A percentile compares a stretch with the other conserved stretches of the same genome.
Conservation (phyloP, 768 basidiomycete genomes). For the Pilatotrama ljubarskyi region DNA sequence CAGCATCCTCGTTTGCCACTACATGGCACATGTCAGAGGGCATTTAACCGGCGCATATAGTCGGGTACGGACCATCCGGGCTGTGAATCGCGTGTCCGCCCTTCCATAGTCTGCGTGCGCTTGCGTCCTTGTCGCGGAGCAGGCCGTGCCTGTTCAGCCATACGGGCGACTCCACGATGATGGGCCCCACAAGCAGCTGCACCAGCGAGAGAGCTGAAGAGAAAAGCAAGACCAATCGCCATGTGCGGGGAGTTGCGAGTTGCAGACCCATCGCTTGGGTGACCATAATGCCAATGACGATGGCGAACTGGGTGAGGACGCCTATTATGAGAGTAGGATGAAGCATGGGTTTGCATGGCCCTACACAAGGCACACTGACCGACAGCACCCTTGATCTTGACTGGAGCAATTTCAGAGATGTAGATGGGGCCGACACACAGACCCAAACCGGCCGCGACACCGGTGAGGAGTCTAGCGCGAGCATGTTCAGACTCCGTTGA, state of each 20-base stretch:
- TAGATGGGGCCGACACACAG: constrained; percentile 82
- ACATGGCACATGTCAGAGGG: not conserved
- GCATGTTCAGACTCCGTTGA: not conserved
- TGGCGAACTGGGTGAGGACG: constrained; percentile 77
- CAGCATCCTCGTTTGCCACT: constrained; percentile 24
- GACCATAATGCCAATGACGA: constrained; percentile 85
- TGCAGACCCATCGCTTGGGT: constrained; percentile 77
- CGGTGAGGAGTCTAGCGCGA: constrained; percentile 55
- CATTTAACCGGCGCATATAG: not conserved
- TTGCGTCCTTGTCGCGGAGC: constrained; percentile 47
- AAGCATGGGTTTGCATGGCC: not conserved
- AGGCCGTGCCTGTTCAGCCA: constrained; percentile 58
- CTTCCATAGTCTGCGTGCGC: constrained; percentile 57
- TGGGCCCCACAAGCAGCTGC: constrained; percentile 55
- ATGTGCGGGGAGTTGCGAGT: constrained; percentile 66
- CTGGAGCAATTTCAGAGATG: constrained; percentile 82
- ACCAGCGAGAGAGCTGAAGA: constrained; percentile 55
- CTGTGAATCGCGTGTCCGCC: constrained; percentile 22
- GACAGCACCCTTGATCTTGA: constrained; percentile 70
- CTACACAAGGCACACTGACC: constrained; percentile 42
- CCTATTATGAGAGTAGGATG: constrained; percentile 40
- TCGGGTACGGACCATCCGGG: constrained; percentile 12
- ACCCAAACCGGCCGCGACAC: constrained; percentile 71
- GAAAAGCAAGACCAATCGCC: constrained; percentile 70
- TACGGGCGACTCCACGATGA: constrained; percentile 70